phyloP scores from a whole-genome alignment of 1,284 basidiomycete species.

The Leccinum pallidistipes region DNA sequence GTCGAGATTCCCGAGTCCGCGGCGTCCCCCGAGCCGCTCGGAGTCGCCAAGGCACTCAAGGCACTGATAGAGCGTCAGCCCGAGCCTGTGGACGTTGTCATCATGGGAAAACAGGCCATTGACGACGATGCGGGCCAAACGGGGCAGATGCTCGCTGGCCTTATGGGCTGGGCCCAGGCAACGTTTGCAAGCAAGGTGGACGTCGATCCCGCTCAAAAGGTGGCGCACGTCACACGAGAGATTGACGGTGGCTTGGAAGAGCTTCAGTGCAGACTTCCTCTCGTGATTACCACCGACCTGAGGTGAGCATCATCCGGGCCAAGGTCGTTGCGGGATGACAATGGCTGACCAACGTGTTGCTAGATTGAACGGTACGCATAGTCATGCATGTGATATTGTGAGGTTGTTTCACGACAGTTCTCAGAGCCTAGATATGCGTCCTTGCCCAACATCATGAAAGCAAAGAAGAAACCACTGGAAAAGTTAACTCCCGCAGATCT shows the following conservation, averaged over 20 bases:
- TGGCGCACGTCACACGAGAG: constrained; percentile 82
- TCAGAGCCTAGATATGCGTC: constrained; percentile 93
- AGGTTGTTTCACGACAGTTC: background rate
- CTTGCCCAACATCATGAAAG: constrained; percentile 96
- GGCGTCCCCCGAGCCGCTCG: constrained; percentile 79
- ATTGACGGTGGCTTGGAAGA: constrained; percentile 95
- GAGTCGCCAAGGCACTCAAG: constrained; percentile 83
- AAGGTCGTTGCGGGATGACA: constrained; percentile 1
- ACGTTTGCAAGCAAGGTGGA: constrained; percentile 94
- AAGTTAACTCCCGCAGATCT: constrained; percentile 83
- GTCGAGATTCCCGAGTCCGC: constrained; percentile 79
- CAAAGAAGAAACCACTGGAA: constrained; percentile 97
- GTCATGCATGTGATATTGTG: background rate
- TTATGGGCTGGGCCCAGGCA: constrained; percentile 92
- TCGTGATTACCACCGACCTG: constrained; percentile 92
- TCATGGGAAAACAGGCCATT: constrained; percentile 99
- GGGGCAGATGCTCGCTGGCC: constrained; percentile 95
- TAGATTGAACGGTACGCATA: constrained; percentile 57
- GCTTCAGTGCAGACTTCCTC: constrained; percentile 78
- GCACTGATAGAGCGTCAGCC: constrained; percentile 75
- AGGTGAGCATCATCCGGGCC: constrained; percentile 52
- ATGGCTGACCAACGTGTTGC: constrained; percentile 2
- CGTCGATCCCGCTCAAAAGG: constrained; percentile 67
- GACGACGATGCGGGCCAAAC: constrained; percentile 98
- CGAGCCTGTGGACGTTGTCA: constrained; percentile 80